Evolutionary conservation across 768 basidiomycete species (phyloP).

Genomic region (Kwoniella newhampshirensis): DNA sequence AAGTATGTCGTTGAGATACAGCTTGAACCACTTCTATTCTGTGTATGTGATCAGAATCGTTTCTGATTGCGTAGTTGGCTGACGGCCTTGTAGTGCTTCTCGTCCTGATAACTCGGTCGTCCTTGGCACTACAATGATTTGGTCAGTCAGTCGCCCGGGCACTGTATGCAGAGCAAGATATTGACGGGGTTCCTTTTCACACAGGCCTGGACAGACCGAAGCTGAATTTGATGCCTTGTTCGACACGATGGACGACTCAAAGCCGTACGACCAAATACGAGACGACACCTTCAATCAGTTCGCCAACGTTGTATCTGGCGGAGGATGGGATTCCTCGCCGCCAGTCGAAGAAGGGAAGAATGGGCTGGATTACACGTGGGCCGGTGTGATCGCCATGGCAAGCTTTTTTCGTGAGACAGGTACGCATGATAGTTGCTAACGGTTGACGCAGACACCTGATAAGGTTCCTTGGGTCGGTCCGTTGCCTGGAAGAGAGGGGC

Average conservation of each 20-base stretch:
- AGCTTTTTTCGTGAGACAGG: no score
- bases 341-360: slow-evolving; percentile 19
- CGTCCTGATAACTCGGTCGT: slow-evolving; percentile 40
- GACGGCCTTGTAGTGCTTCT: no score
- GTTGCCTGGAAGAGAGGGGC: slow-evolving; percentile 37
- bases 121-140: slow-evolving; percentile 32
- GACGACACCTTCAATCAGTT: slow-evolving; percentile 25
- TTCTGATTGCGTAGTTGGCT: background rate
- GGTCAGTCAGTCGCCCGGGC: no score
- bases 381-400: slow-evolving; percentile 46
- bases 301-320: slow-evolving; percentile 24
- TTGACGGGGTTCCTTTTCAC: no score
- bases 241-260: no score
- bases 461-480: slow-evolving; percentile 38
- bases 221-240: no score
- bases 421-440: no score
- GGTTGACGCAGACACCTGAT: slow-evolving; percentile 41
- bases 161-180: no score
- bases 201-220: no score
- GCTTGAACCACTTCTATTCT: slow-evolving; percentile 42
- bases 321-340: slow-evolving; percentile 24
- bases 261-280: slow-evolving; percentile 20
- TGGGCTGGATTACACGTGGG: slow-evolving; percentile 44
- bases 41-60: no score
- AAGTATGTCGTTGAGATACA: slow-evolving; percentile 33